Base-by-base conservation (phyloP, 345 rosid species). In the Aquilaria malaccensis region DNA sequence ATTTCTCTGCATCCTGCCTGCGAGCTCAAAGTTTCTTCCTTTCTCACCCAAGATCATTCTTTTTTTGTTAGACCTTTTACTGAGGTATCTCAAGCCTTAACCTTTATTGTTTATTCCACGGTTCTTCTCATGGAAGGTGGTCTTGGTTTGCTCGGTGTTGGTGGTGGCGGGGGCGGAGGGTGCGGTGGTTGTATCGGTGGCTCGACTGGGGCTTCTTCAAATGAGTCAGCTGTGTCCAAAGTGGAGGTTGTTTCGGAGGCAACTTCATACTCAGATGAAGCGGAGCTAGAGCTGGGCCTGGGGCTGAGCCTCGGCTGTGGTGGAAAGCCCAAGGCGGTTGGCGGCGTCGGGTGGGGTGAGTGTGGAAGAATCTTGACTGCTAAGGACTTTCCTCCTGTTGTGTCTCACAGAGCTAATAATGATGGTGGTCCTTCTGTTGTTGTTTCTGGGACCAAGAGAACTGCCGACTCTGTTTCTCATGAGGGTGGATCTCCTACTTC, bases 341-440 rank as follows among this genome's bases (percentile, higher is more conserved):
- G 65, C 11, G 68, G 65, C 58, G 52, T 57, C 37, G 76, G 78
- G 63, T 76, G 92, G 92, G 85, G 89, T 47, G 90, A 84, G 76
- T 78, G 81, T 72, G 89, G 91, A 2, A 84, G 94, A 68, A 85
- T 89, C 72, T 67, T 89, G 67, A 89, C 86, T 2, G 91, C 96
- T 15, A 80, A 81, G 50, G 89, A 85, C 65, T 88, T 88, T 59
- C 91, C 89, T 74, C 82, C 81, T 10, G 66, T 66, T n/a, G 68
- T 50, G 15, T 2, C 76, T 62, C 76, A 71, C 43, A 71, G 72
- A 58, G 48, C 55, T 43, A 72, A 41, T 55, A 72, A 57, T 33
- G 54, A 41, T 50, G 53, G 62, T 64, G 48, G 76, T 37, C 15
- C 72, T 56, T 37, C 43, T 67, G 75, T 56, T 60, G 55, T 71